Percentiles rank a stretch among this genome's conserved stretches.
Evolutionary conservation across 2,329 filamentous ascomycete genomes (phyloP).

Genomic region (Pestalotiopsis sp.): DNA sequence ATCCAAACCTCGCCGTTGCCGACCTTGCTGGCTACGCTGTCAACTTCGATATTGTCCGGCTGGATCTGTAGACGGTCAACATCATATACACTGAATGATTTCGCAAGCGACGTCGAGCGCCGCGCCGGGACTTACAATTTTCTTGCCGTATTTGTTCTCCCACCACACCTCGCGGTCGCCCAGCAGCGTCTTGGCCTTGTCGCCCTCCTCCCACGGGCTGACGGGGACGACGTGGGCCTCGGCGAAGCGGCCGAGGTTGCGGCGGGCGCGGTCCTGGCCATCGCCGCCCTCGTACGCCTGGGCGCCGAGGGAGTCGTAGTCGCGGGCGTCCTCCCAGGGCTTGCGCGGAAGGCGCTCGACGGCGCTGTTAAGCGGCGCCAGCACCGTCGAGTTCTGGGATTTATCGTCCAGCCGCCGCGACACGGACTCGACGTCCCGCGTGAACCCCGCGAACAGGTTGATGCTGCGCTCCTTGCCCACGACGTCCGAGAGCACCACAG

Average conservation of each 20-base stretch:
- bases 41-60: constrained; percentile 79
- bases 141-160: constrained; percentile 71
- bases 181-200: constrained; percentile 68
- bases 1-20: constrained; percentile 91
- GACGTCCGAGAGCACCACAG: constrained; percentile 79
- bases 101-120: neutral
- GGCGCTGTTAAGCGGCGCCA: constrained; percentile 84
- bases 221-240: constrained; percentile 79
- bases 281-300: constrained; percentile 75
- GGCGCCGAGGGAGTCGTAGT: constrained; percentile 69
- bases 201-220: constrained; percentile 73
- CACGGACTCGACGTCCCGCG: constrained; percentile 73
- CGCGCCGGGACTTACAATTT: constrained; percentile 54
- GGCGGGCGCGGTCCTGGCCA: constrained; percentile 75
- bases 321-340: constrained; percentile 79
- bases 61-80: constrained; percentile 59
- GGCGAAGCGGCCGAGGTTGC: constrained; percentile 80
- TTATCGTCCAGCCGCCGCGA: constrained; percentile 69
- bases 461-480: constrained; percentile 78
- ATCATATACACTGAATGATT: constrained; percentile 4
- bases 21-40: constrained; percentile 73
- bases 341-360: constrained; percentile 80
- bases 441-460: constrained; percentile 82
- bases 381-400: constrained; percentile 74
- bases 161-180: constrained; percentile 75